Base-by-base conservation (phyloP, 495 filamentous ascomycete genomes). In the Evernia prunastri region DNA sequence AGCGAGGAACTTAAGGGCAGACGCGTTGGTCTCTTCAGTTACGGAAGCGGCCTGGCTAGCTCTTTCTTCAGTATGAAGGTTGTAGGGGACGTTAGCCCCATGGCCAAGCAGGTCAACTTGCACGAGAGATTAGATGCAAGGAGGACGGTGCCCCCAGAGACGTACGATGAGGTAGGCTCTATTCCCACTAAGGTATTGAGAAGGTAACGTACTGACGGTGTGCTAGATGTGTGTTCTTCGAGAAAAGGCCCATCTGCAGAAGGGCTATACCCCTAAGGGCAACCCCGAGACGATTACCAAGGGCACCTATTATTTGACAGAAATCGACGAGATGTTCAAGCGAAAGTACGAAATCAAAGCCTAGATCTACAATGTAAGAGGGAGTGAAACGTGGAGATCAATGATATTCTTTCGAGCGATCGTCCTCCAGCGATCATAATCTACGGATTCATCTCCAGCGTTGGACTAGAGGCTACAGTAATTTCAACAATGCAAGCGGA, bases 281-380 rank as follows among this genome's bases (percentile, higher is more conserved):
- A 86, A 85, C 54, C 69, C 82, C n/a, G 89, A 91, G 43, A 91
- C 86, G 66, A 82, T 98, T n/a, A 73, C 79, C 67, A 79, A 84
- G 62, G 89, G 88, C 54, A 88, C 89, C 18, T 98, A 97, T 81
- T 98, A 96, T 79, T 83, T 97, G 59, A 87, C 86, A 67, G 84
- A 86, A 68, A 80, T 98, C 42, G 93, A 98, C 69, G 91, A 91
- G 70, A 96, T 96, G 91, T 98, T 93, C 89, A 86, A 91, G 76
- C 84, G 94, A 68, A 82, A 81, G 67, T 97, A 98, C 79, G 81
- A 82, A 64, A 76, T 96, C 79, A 94, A 97, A 85, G 87, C 85
- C 75, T 98, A 87, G 79, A 69, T 15, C 9, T 33, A 20, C 25
- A 29, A 12, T n/a, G 56, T 40, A 23, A 2, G 31, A 18, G 18